Conservation (phyloP, 208 protist genomes). For the Acanthamoeba healyi region DNA sequence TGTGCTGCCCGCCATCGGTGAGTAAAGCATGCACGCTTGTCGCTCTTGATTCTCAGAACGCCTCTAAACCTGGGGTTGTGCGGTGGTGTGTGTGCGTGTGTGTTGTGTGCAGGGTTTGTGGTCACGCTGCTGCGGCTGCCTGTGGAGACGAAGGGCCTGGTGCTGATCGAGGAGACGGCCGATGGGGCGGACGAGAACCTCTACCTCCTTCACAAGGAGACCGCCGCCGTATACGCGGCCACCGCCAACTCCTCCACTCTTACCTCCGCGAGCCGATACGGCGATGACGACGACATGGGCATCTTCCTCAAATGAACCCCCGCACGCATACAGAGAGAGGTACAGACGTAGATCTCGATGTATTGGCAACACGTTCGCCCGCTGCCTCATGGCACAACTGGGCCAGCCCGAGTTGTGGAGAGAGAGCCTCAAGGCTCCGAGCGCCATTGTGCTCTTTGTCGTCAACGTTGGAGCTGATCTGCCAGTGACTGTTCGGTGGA, state of each 20-base stretch:
- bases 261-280: neutral
- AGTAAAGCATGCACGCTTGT: neutral
- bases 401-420: too few species aligned
- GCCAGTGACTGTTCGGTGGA: too few species aligned
- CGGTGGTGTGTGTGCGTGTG: neutral
- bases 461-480: too few species aligned
- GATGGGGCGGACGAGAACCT: neutral
- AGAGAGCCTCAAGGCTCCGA: too few species aligned
- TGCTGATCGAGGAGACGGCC: constrained; percentile 22
- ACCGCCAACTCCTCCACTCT: neutral
- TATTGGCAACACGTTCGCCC: too few species aligned
- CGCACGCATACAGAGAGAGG: neutral
- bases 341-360: too few species aligned
- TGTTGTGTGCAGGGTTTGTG: neutral
- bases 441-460: too few species aligned
- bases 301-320: constrained; percentile 31
- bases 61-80: too few species aligned
- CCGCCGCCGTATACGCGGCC: neutral
- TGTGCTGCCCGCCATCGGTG: constrained; percentile 40
- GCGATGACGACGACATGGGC: neutral
- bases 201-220: constrained; percentile 1
- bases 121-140: constrained; percentile 8
- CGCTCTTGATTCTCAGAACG: neutral
- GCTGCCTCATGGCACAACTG: too few species aligned
- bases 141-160: constrained; percentile 3